A percentile compares a stretch with the other conserved stretches of the same genome.
Conservation (phyloP, 345 rosid genomes). For the Dovyalis caffra region DNA sequence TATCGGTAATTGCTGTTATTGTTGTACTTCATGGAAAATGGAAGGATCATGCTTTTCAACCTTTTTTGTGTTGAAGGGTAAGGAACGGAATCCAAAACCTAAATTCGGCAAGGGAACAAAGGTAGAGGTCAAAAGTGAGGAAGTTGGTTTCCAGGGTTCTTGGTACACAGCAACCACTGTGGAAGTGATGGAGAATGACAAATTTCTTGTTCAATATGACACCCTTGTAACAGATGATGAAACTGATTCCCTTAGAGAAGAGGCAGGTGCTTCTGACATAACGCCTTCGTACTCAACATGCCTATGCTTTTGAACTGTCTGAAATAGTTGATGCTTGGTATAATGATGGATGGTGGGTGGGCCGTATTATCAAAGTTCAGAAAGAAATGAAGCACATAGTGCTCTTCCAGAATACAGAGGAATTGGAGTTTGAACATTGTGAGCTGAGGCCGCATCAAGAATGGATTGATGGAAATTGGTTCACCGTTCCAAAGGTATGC, state of each 20-base stretch:
- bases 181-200: conserved; percentile 8
- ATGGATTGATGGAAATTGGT: conserved; percentile 45
- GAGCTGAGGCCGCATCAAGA: conserved; percentile 53
- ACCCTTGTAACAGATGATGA: conserved; percentile 37
- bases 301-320: conserved; percentile 7
- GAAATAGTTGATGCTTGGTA: conserved; percentile 51
- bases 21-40: too few species aligned
- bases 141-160: conserved; percentile 37
- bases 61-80: neutral
- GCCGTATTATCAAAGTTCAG: conserved; percentile 24
- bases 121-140: conserved; percentile 40
- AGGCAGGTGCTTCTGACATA: conserved; percentile 29
- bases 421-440: conserved; percentile 36
- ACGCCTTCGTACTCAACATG: conserved; percentile 30
- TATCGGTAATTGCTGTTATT: too few species aligned
- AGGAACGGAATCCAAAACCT: neutral
- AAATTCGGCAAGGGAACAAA: conserved; percentile 26
- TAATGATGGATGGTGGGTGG: conserved; percentile 58
- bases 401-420: conserved; percentile 37
- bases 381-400: conserved; percentile 31
- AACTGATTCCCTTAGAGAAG: conserved; percentile 37
- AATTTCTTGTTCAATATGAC: conserved; percentile 30
- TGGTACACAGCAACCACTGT: conserved; percentile 32
- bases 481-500: conserved; percentile 29
- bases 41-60: too few species aligned